Evolutionary conservation across 2,329 filamentous ascomycete genomes (phyloP), one percentile per base, ranked within the genome.

Genomic region (Penicillium sclerotiorum): DNA sequence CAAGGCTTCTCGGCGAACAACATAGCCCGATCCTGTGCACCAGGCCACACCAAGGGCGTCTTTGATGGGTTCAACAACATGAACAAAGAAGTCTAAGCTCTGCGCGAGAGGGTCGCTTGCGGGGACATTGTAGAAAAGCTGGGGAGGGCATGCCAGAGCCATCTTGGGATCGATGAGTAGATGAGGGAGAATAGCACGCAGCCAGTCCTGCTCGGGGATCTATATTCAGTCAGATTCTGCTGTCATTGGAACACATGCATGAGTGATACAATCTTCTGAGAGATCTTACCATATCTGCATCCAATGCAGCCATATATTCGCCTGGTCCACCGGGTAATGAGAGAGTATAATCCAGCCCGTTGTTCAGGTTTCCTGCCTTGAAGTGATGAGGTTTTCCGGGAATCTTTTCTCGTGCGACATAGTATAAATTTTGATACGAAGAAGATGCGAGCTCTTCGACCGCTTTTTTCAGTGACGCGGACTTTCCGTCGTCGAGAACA

Each of bases 341-440:
- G 13, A 73, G 71, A 4, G 77, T 73, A 46, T 77, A 73, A 13
- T 82, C 77, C 17, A 83, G 67, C 27, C 80, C 84, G 48, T 82
- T 80, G 67, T 85, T 86, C 45, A 86, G 70, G 61, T 86, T 86
- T 42, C 83, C 83, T 1, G 83, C 82, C 71, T 86, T 86, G 73
- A 82, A 85, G 61, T 83, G 79, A 57, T 81, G 65, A 23, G 63
- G 66, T 32, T 62, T 64, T 44, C 58, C 65, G 30, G 67, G 69
- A 38, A 70, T 68, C 53, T 76, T 76, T 44, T 69, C 64, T 22
- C 74, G 71, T 4, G 72, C 64, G 46, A 70, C 70, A 55, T 79
- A 78, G 53, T 69, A 69, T 8, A 75, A 44, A 42, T 75, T 74
- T 7, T 71, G 64, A 21, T 73, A 69, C 5, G 57, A 60, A 21